Base-by-base conservation (phyloP, 2,329 filamentous ascomycete species). In the Diaporthe humulicola region DNA sequence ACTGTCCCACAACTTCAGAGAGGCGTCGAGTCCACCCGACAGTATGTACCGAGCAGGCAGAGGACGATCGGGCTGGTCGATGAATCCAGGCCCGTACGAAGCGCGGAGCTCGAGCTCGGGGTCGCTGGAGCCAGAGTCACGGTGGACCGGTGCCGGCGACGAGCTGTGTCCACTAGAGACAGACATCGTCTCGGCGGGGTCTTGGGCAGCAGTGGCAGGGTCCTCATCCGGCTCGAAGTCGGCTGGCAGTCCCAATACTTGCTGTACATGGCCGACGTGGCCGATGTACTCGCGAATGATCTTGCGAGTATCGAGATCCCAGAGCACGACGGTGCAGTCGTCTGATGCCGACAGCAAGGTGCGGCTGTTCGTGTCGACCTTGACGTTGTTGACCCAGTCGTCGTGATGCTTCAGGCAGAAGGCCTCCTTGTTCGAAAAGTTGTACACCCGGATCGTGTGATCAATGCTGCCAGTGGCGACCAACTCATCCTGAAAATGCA, bases 331-430 rank as follows among this genome's bases (percentile, higher is more conserved):
- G 0, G 94, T 97, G 81, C 95, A 93, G 82, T 99, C 97, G 81
- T 99, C 97, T 0, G 95, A 98, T 1, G 95, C 95, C 0, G 96
- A 98, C 80, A 98, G 93, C 4, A 98, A 89, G 0, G 96, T 98
- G 19, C 95, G 92, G 14, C 95, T 97, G 1, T 90, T 86, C 0
- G 92, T 89, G 82, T 99, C 95, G 50, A 99, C 91, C 78, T 93
- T 93, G 42, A 98, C 96, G n/a, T 94, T 93, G 84, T 99, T 99
- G 79, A 99, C 96, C 94, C 96, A 98, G 82, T 98, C 96, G 0
- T 89, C 91, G 82, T 99, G 97, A 12, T 96, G 96, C 33, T 93
- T 92, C 17, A 99, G 88, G 70, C 91, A 89, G 78, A 93, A 98
- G 0, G 93, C 94, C 71, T 94, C 92, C 82, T 95, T 95, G 74